Evolutionary conservation across 148 eudicot genomes (phyloP).

Genomic region (Tetragonia tetragonoides): DNA sequence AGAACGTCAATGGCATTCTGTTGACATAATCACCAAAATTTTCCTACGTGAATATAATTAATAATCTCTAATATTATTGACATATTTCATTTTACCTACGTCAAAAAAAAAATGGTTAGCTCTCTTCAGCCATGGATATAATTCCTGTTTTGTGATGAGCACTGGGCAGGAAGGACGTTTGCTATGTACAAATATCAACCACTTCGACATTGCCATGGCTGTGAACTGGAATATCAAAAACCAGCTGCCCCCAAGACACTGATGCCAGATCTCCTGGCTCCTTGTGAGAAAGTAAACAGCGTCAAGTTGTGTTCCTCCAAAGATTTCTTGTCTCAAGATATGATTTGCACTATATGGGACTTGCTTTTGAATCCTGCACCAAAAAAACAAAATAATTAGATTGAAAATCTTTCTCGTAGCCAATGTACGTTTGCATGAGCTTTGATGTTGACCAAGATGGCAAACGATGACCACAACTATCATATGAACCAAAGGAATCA

Average conservation of each 20-base stretch:
- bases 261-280: neutral
- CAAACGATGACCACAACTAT: neutral
- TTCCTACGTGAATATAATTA: neutral
- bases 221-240: neutral
- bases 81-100: constrained; percentile 9
- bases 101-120: constrained; percentile 13
- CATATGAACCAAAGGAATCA: neutral
- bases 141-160: neutral
- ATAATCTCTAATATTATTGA: neutral
- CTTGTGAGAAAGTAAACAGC: neutral
- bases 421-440: neutral
- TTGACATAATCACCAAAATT: neutral
- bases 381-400: neutral
- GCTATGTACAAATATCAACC: constrained; percentile 23
- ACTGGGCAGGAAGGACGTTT: neutral
- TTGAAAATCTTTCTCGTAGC: constrained; percentile 1
- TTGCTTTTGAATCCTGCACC: constrained; percentile 32
- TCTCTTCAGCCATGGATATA: neutral
- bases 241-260: constrained; percentile 18
- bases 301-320: neutral
- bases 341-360: constrained; percentile 27
- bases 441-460: neutral
- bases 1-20: neutral
- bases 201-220: neutral
- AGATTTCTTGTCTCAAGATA: neutral